Base-by-base conservation (phyloP, 345 rosid genomes). In the Aethionema arabicum region DNA sequence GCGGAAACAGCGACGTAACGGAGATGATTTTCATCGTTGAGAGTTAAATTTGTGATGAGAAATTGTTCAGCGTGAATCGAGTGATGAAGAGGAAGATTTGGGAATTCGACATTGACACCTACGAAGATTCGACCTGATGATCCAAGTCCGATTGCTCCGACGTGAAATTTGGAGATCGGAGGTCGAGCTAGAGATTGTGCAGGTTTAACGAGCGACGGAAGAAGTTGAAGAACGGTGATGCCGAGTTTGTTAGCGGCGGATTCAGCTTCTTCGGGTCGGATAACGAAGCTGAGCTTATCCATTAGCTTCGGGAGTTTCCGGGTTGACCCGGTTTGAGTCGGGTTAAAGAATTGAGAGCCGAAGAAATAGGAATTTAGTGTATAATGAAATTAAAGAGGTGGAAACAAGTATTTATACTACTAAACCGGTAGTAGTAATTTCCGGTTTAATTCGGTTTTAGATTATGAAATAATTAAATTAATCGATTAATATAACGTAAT, bases 51-150 rank as follows among this genome's bases (percentile, higher is more conserved):
- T 59, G 95, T 87, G 72, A 90, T 54, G 77, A 93, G 96, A 77
- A 90, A 90, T 54, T 93, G 99, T 57, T 93, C 99, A 68, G 99
- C 99, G 80, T 93, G 99, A 70, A 93, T 77, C 21, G 96, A 78
- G 32, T 87, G 90, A 66, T 87, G 80, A 72, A 93, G 97, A 35
- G 99, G 97, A 57, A 93, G 92, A 29, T 85, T 87, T 6, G 95
- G 90, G 70, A 93, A 93, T 60, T 93, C 99, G 4, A 93, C 68
- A 64, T 93, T 93, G 63, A 61, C 90, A 5, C 99, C 99, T 56
- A 87, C 57, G 81, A 76, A 93, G 80, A 93, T 78, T 58, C 96
- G 85, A 56, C 97, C 97, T 13, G 97, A 84, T 6, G 90, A 76
- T 11, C 99, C 97, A 10, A 93, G 74, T 2, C 87, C 99, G 52